These are phyloP conservation scores for Penicillium cosmopolitanum DNA, from an alignment of 495 filamentous ascomycete species.

Conservation along the genomic window DNA sequence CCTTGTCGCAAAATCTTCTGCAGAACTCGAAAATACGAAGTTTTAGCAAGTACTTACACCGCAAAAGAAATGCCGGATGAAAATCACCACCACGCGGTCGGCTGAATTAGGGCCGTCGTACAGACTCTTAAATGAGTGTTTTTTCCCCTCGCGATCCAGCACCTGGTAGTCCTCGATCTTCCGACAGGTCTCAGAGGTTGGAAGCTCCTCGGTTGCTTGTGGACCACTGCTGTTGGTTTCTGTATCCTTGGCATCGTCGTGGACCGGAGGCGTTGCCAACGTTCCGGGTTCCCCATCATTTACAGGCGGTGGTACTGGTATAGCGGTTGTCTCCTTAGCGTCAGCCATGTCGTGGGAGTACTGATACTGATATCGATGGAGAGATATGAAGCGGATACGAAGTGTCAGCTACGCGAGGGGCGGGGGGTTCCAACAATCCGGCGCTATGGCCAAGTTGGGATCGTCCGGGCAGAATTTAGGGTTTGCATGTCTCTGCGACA, in stretches of 20 bases:
- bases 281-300: neutral
- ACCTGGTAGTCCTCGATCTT: slow-evolving; percentile 62
- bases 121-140: slow-evolving; percentile 67
- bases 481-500: too few species aligned
- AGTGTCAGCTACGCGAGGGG: too few species aligned
- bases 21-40: too few species aligned
- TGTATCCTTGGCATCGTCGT: neutral
- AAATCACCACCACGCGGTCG: slow-evolving; percentile 70
- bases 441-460: too few species aligned
- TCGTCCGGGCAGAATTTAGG: too few species aligned
- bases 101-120: slow-evolving; percentile 60
- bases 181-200: slow-evolving; percentile 47
- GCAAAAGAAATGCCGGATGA: slow-evolving; percentile 90
- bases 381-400: too few species aligned
- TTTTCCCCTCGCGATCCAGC: slow-evolving; percentile 65
- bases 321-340: neutral
- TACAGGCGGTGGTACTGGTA: neutral
- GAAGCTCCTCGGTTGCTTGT: slow-evolving; percentile 44
- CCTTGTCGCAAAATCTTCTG: too few species aligned
- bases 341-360: neutral
- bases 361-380: too few species aligned
- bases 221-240: neutral
- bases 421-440: too few species aligned
- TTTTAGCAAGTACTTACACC: slow-evolving; percentile 59
- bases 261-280: neutral